Evolutionary conservation across 176 grass and related monocot species (phyloP).

Genomic region (Alopecurus myosuroides): DNA sequence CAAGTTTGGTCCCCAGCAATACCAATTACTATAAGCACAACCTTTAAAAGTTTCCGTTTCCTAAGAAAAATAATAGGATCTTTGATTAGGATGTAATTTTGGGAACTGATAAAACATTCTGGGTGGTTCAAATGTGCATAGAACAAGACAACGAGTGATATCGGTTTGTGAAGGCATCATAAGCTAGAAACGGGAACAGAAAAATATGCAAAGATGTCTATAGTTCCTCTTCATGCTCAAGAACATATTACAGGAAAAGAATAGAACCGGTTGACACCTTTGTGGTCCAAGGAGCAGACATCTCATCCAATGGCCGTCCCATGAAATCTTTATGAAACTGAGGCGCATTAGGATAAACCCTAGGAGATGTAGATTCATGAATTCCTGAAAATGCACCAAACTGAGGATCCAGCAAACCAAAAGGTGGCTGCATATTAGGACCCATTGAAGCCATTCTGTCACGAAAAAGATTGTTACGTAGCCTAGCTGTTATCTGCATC

Average conservation of each 20-base stretch:
- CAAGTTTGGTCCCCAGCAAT: slow-evolving; percentile 12
- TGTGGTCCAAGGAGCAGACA: slow-evolving; percentile 44
- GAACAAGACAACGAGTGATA: not conserved
- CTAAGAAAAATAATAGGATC: not conserved
- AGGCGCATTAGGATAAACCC: slow-evolving; percentile 33
- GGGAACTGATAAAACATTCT: not conserved
- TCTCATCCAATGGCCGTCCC: slow-evolving; percentile 59
- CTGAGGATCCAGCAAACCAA: slow-evolving; percentile 56
- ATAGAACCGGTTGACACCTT: slow-evolving; percentile 39
- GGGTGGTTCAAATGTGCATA: not conserved
- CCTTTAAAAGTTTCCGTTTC: not conserved
- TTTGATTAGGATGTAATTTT: slow-evolving; percentile 2
- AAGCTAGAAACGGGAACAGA: not conserved
- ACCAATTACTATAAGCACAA: not conserved
- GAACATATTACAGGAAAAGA: not conserved
- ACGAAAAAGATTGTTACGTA: slow-evolving; percentile 79
- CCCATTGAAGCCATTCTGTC: slow-evolving; percentile 50
- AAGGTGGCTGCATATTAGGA: slow-evolving; percentile 47
- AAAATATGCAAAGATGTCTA: not conserved
- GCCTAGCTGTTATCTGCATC: slow-evolving; percentile 77
- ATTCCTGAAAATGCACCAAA: slow-evolving; percentile 61
- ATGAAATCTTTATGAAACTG: slow-evolving; percentile 63
- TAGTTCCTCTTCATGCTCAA: not conserved
- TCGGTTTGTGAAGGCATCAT: not conserved
- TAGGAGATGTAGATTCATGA: slow-evolving; percentile 50